Base-by-base conservation (phyloP, 495 filamentous ascomycete species). In the Penicillium arizonense region DNA sequence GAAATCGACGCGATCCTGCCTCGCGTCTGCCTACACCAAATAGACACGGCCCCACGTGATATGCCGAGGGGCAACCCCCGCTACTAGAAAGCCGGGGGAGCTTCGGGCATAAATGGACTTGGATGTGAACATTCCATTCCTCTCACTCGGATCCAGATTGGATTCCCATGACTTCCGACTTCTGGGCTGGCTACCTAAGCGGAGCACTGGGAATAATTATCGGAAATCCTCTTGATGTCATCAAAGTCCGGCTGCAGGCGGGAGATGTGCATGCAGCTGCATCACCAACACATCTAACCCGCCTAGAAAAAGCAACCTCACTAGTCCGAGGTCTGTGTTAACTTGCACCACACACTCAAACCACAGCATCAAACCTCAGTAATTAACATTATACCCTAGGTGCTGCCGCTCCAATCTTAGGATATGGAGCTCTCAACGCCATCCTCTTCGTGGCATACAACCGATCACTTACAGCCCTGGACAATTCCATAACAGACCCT, bases 391-490 rank as follows among this genome's bases (percentile, higher is more conserved):
- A 8, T 8, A 39, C 48, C 23, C 21, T 45, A 79, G 91, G 91
- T 39, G 79, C 87, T 12, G 83, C 91, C 14, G 89, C 89, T 24
- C 91, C 91, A 1, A 83, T 95, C 41, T 73, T 95, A 23, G 88
- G 88, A 68, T 93, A 95, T 75, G 91, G 91, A 52, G 89, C 88
- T 36, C 80, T 96, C 48, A 96, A 96, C 71, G 90, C 89, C 26
- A 72, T 96, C 16, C 83, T 96, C 26, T 96, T 94, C 72, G 80
- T 87, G 43, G 82, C 84, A 24, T 96, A 96, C 73, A 95, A 95
- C 65, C 86, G 87, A 42, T 85, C 83, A 36, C 77, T 90, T 37
- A 74, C 71, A 37, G 63, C 78, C 46, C 73, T 95, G 39, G 73
- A 76, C 33, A 54, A 58, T 16, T 64, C 70, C n/a, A 63, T 77